These are phyloP conservation scores for Aspergillus luchuensis DNA, from an alignment of 2,329 filamentous ascomycete species.

Conservation along the genomic window DNA sequence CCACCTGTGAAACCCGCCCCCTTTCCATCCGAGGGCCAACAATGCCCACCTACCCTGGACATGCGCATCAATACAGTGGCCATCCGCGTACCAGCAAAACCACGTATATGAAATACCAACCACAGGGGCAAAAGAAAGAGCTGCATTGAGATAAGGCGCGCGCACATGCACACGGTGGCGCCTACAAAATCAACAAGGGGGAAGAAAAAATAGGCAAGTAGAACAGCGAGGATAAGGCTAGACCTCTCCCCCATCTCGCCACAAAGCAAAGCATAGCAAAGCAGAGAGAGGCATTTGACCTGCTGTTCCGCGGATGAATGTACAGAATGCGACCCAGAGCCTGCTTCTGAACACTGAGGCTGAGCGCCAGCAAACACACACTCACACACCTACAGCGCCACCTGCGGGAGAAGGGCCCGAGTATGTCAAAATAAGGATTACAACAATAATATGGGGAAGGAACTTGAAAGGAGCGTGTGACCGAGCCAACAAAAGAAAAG, in stretches of 20 bases:
- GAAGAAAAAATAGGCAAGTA: neutral
- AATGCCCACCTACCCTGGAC: neutral
- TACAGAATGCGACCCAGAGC: neutral
- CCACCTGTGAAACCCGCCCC: neutral
- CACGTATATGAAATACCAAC: conserved; percentile 1
- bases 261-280: conserved; percentile 10
- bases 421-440: conserved; percentile 26
- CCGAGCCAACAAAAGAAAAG: conserved; percentile 20
- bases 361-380: conserved; percentile 33
- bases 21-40: neutral
- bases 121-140: neutral
- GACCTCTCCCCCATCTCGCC: neutral
- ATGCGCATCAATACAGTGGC: neutral
- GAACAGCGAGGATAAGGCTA: neutral
- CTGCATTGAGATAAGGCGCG: neutral
- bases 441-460: conserved; percentile 19
- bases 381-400: conserved; percentile 15
- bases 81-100: neutral
- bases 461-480: conserved; percentile 30
- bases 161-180: neutral
- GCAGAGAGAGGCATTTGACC: neutral
- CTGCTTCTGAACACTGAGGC: conserved; percentile 20
- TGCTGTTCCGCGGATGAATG: neutral
- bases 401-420: conserved; percentile 6
- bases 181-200: neutral